Percentiles rank a stretch among this genome's conserved stretches.
phyloP scores from a whole-genome alignment of 768 basidiomycete species.

The Myochromella boudieri region DNA sequence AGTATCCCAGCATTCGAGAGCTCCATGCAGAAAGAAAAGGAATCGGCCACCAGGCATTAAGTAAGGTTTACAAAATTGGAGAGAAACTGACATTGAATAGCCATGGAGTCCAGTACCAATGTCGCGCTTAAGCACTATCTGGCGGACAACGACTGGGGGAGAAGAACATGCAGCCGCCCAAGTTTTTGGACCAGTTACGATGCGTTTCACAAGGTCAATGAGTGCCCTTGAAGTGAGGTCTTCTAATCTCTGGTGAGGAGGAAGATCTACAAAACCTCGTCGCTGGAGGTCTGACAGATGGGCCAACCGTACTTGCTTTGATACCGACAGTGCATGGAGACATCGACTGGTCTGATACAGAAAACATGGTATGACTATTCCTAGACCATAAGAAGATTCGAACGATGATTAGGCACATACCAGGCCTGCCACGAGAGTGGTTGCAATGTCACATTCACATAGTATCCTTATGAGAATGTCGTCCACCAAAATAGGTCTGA shows the following conservation, averaged over 20 bases:
- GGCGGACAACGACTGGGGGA: background rate
- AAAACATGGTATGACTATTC: too few species aligned
- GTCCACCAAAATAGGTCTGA: background rate
- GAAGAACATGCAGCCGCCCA: background rate
- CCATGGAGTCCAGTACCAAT: background rate
- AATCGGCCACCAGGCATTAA: background rate
- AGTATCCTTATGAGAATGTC: conserved; percentile 6
- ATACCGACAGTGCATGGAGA: conserved; percentile 44
- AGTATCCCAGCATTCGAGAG: background rate
- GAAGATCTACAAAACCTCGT: conserved; percentile 9
- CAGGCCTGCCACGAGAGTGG: background rate
- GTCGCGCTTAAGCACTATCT: background rate
- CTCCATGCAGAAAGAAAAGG: background rate
- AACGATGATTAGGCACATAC: background rate
- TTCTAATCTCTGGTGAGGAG: background rate
- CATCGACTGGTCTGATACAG: conserved; percentile 3
- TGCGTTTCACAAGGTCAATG: conserved; percentile 6
- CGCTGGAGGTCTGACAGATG: background rate
- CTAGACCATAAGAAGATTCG: background rate
- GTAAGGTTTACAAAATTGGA: background rate
- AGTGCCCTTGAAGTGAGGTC: conserved; percentile 1
- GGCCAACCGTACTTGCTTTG: conserved; percentile 22
- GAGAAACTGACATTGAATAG: too few species aligned
- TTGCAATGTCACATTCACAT: conserved; percentile 2
- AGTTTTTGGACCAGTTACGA: background rate